Percentiles rank a stretch among this genome's conserved stretches.
Conservation (phyloP, 495 filamentous ascomycete species). For the Penicillium lividum region DNA sequence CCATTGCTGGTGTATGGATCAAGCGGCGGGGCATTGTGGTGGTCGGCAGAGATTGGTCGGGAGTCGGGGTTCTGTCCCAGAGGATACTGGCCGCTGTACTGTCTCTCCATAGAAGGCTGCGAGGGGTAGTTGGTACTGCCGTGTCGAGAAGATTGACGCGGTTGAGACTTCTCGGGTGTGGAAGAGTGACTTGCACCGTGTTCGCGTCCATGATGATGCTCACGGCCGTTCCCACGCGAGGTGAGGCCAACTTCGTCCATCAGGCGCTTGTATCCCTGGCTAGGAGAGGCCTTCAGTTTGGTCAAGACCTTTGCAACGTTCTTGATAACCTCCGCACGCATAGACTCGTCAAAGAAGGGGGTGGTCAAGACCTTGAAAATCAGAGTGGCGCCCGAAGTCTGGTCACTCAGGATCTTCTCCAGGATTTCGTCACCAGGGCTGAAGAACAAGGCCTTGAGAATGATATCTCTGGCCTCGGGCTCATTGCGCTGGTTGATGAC, state of each 20-base stretch:
- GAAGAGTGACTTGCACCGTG: constrained; percentile 39
- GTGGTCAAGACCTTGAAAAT: constrained; percentile 99
- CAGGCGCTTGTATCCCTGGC: constrained; percentile 94
- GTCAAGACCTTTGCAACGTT: constrained; percentile 88
- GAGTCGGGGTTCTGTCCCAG: constrained; percentile 34
- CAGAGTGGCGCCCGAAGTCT: constrained; percentile 87
- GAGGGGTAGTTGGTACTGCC: constrained; percentile 42
- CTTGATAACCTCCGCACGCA: constrained; percentile 83
- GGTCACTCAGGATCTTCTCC: constrained; percentile 88
- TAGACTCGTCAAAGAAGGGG: constrained; percentile 93
- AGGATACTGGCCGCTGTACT: constrained; percentile 46
- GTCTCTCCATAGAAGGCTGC: constrained; percentile 48
- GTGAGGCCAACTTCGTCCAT: constrained; percentile 97
- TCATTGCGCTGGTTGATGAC: constrained; percentile 98
- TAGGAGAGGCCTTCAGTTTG: constrained; percentile 86
- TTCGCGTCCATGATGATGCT: constrained; percentile 47
- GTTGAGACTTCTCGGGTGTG: constrained; percentile 48
- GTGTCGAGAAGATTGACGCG: constrained; percentile 51
- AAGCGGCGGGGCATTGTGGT: constrained; percentile 37
- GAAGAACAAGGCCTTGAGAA: constrained; percentile 93
- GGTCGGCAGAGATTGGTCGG: constrained; percentile 44
- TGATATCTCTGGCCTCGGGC: constrained; percentile 86
- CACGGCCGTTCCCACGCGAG: constrained; percentile 54
- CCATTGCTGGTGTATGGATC: constrained; percentile 47
- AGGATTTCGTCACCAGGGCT: constrained; percentile 82